Conservation (phyloP, 2,329 filamentous ascomycete genomes). For the Diaporthe citriasiana region DNA sequence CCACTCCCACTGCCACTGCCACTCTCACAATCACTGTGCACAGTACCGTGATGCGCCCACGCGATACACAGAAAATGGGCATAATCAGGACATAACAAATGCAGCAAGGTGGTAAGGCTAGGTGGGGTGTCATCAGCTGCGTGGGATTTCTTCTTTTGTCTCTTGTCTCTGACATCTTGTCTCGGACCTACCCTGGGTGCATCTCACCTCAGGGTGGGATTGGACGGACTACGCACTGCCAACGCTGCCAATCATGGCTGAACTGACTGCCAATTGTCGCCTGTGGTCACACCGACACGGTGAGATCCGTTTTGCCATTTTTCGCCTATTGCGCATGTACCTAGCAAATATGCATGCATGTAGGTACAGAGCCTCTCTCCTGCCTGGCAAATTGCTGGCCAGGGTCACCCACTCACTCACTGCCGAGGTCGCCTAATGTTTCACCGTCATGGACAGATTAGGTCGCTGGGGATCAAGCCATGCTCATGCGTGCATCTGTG, state of each 20-base stretch:
- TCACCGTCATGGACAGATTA: conserved; percentile 12
- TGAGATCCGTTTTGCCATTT: neutral
- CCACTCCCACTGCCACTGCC: neutral
- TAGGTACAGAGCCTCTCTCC: neutral
- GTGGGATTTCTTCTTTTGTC: conserved; percentile 11
- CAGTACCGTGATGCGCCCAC: neutral
- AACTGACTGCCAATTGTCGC: neutral
- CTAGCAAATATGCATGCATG: neutral
- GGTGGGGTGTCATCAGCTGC: conserved; percentile 4
- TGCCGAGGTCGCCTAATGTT: conserved; percentile 18
- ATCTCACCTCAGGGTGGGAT: conserved; percentile 18
- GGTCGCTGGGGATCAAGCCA: neutral
- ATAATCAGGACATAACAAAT: conserved; percentile 8
- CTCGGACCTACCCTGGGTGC: neutral
- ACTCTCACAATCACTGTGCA: neutral
- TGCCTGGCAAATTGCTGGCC: neutral
- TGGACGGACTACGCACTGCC: conserved; percentile 11
- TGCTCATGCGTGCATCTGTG: neutral
- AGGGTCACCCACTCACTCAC: neutral
- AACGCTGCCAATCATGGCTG: neutral
- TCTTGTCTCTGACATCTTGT: neutral
- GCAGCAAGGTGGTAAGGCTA: conserved; percentile 15
- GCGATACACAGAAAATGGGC: neutral
- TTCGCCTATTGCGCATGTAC: neutral
- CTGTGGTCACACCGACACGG: neutral